Percentiles rank a stretch among this genome's conserved stretches.
Conservation (phyloP, 2,329 filamentous ascomycete genomes). For the Epichloe hybrida region DNA sequence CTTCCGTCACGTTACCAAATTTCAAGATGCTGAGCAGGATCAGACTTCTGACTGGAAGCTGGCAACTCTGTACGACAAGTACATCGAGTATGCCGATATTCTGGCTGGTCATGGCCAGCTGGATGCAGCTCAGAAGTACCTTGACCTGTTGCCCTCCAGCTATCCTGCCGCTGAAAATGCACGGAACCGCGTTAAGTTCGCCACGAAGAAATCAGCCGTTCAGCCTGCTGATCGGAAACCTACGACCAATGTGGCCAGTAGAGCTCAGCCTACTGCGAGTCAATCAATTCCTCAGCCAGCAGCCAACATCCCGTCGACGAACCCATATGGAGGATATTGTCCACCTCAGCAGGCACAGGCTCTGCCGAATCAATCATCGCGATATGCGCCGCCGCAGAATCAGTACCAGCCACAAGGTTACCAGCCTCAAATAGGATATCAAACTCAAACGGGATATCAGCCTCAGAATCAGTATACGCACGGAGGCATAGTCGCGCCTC, state of each 20-base stretch:
- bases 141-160: conserved; percentile 68
- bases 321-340: conserved; percentile 14
- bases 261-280: conserved; percentile 21
- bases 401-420: conserved; percentile 19
- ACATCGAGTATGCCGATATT: conserved; percentile 93
- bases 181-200: conserved; percentile 70
- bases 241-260: background rate
- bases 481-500: conserved; percentile 15
- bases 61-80: conserved; percentile 77
- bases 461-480: conserved; percentile 31
- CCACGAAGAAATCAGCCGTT: conserved; percentile 43
- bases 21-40: conserved; percentile 62
- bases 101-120: conserved; percentile 82
- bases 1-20: conserved; percentile 88
- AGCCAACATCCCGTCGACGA: conserved; percentile 14
- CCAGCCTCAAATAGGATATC: conserved; percentile 28
- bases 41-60: conserved; percentile 80
- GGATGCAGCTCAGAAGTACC: conserved; percentile 75
- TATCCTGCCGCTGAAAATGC: conserved; percentile 83
- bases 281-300: conserved; percentile 35
- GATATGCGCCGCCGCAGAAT: conserved; percentile 25
- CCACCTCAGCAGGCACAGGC: conserved; percentile 12
- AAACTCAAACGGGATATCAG: conserved; percentile 33
- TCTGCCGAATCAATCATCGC: conserved; percentile 18
- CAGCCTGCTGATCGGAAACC: conserved; percentile 14